These are phyloP conservation scores for Exophiala bonariae DNA, from an alignment of 2,329 filamentous ascomycete species.

Conservation along the genomic window DNA sequence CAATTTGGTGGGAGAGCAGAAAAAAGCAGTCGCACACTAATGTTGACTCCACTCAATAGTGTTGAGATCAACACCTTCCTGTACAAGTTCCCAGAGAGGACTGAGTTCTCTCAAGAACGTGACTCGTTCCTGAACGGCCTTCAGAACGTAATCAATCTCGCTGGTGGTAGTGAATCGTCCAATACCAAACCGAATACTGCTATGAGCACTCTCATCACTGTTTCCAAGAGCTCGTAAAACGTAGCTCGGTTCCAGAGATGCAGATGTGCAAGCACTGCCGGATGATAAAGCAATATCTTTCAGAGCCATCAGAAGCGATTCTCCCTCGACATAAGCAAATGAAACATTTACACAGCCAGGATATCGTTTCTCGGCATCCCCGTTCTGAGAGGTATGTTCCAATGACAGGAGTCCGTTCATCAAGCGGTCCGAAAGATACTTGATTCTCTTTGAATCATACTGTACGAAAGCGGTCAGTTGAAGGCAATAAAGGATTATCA, in stretches of 20 bases:
- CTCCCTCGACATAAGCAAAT: slow-evolving; percentile 96
- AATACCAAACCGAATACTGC: slow-evolving; percentile 96
- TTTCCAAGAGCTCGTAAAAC: slow-evolving; percentile 91
- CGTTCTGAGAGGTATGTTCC: slow-evolving; percentile 92
- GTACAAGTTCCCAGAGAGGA: slow-evolving; percentile 94
- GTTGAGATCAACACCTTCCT: slow-evolving; percentile 92
- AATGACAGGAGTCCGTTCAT: slow-evolving; percentile 78
- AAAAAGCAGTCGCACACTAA: slow-evolving; percentile 46
- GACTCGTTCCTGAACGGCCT: slow-evolving; percentile 87
- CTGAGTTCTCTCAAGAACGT: slow-evolving; percentile 92
- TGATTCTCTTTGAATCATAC: slow-evolving; percentile 90
- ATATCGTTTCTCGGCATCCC: slow-evolving; percentile 79
- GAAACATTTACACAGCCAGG: slow-evolving; percentile 98
- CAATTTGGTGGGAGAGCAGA: neutral
- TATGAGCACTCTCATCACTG: slow-evolving; percentile 96
- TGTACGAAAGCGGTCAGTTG: slow-evolving; percentile 40
- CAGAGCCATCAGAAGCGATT: slow-evolving; percentile 95
- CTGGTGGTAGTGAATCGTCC: slow-evolving; percentile 92
- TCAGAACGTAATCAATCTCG: slow-evolving; percentile 96
- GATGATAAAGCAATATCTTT: slow-evolving; percentile 98
- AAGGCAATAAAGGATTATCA: neutral
- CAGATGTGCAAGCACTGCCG: slow-evolving; percentile 94
- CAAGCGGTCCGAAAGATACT: slow-evolving; percentile 77
- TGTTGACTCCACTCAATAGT: slow-evolving; percentile 99
- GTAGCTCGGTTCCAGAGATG: slow-evolving; percentile 94